Evolutionary conservation across 192 early-diverging fungal species (phyloP).

Genomic region (Coemansia sp.): DNA sequence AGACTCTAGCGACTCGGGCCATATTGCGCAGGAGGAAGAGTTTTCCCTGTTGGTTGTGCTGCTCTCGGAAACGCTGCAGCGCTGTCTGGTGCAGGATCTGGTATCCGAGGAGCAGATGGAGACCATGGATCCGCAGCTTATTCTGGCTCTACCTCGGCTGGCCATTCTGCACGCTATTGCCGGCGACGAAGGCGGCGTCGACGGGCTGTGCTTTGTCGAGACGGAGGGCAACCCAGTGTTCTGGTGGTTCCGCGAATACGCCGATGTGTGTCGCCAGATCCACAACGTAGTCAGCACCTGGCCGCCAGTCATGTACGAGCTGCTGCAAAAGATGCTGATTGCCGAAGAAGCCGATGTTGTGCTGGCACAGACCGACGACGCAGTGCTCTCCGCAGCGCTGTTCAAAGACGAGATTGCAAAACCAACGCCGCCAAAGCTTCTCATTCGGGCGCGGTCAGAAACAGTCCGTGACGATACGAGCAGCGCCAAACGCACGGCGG

Average conservation of each 20-base stretch:
- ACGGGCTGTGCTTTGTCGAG: constrained; percentile 58
- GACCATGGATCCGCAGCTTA: constrained; percentile 59
- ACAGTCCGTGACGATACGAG: constrained; percentile 7
- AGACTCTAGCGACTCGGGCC: constrained; percentile 18
- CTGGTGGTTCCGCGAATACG: constrained; percentile 63
- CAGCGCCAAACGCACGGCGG: constrained; percentile 2
- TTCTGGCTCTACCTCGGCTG: constrained; percentile 62
- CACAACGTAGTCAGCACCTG: constrained; percentile 2
- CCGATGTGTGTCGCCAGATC: constrained; percentile 26
- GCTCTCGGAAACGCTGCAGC: constrained; percentile 62
- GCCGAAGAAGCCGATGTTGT: constrained; percentile 44
- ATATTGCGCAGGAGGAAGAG: constrained; percentile 36
- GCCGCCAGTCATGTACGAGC: constrained; percentile 15
- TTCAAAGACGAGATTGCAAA: not conserved
- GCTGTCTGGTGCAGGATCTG: constrained; percentile 28
- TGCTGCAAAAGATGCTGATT: constrained; percentile 39
- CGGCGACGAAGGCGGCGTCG: constrained; percentile 40
- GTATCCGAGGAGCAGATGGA: constrained; percentile 53
- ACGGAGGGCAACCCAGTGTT: constrained; percentile 51
- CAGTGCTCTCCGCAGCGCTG: constrained; percentile 7
- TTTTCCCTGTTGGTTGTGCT: constrained; percentile 58
- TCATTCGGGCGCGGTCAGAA: not conserved
- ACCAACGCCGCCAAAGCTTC: not conserved
- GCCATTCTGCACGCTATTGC: constrained; percentile 59
- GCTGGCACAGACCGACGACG: constrained; percentile 14